Evolutionary conservation across 371 early-diverging fungal species (phyloP).

Genomic region (Mucor saturninus): DNA sequence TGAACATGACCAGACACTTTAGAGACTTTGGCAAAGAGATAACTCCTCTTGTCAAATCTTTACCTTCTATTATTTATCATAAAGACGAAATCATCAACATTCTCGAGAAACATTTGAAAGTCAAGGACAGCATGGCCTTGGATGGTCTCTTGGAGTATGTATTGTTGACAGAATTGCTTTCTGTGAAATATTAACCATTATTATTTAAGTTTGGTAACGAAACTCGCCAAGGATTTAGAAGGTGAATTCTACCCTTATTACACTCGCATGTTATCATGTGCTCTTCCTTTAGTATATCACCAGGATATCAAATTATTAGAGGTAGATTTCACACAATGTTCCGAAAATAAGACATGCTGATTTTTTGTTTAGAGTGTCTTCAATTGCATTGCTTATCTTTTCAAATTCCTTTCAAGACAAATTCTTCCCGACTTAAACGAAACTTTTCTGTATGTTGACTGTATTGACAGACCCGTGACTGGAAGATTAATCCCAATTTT

Average conservation of each 20-base stretch:
- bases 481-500: background rate
- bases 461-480: background rate
- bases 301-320: constrained; percentile 78
- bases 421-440: constrained; percentile 70
- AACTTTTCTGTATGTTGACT: constrained; percentile 64
- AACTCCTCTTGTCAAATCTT: constrained; percentile 65
- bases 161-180: background rate
- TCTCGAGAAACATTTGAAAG: constrained; percentile 68
- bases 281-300: constrained; percentile 68
- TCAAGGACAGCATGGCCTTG: constrained; percentile 63
- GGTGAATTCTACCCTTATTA: constrained; percentile 89
- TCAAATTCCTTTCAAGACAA: constrained; percentile 83
- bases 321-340: constrained; percentile 39
- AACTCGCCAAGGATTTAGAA: constrained; percentile 89
- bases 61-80: constrained; percentile 89
- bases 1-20: constrained; percentile 87
- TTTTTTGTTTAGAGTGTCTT: constrained; percentile 67
- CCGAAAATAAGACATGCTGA: background rate
- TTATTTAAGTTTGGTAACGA: constrained; percentile 68
- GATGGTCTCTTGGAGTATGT: constrained; percentile 81
- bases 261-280: constrained; percentile 59
- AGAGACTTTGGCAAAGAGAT: constrained; percentile 71
- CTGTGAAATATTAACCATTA: background rate
- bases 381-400: constrained; percentile 87
- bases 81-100: constrained; percentile 76